These are phyloP conservation scores for Ascochyta lentis DNA, from an alignment of 2,329 filamentous ascomycete genomes.

Conservation along the genomic window DNA sequence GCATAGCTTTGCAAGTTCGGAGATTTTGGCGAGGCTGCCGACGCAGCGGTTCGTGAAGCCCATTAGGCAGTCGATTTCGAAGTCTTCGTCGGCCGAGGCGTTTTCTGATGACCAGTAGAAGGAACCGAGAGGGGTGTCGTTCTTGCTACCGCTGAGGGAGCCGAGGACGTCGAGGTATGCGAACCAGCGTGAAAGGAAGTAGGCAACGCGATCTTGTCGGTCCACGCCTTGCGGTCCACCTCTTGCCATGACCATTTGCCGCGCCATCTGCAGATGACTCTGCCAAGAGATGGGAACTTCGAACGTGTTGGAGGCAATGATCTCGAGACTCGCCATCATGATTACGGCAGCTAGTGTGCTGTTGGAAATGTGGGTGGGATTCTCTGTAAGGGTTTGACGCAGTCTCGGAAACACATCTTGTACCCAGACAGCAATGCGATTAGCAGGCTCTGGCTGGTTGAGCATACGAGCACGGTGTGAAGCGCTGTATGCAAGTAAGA, in stretches of 20 bases:
- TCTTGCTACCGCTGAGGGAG: slow-evolving; percentile 66
- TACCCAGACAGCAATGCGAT: slow-evolving; percentile 81
- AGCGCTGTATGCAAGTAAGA: slow-evolving; percentile 83
- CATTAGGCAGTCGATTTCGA: slow-evolving; percentile 79
- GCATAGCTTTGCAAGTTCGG: slow-evolving; percentile 72
- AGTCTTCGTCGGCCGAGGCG: slow-evolving; percentile 64
- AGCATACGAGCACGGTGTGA: slow-evolving; percentile 79
- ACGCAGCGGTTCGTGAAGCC: slow-evolving; percentile 78
- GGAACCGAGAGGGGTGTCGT: slow-evolving; percentile 50
- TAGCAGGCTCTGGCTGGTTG: slow-evolving; percentile 74
- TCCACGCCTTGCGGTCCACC: slow-evolving; percentile 63
- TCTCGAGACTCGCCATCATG: slow-evolving; percentile 83
- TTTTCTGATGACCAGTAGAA: slow-evolving; percentile 54
- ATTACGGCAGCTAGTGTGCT: slow-evolving; percentile 80
- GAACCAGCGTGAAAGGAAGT: slow-evolving; percentile 83
- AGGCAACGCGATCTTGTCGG: slow-evolving; percentile 62
- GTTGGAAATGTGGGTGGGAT: slow-evolving; percentile 65
- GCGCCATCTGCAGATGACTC: slow-evolving; percentile 75
- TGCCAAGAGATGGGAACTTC: slow-evolving; percentile 84
- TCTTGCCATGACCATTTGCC: slow-evolving; percentile 74
- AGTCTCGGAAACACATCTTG: slow-evolving; percentile 78
- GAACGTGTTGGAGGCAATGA: slow-evolving; percentile 81
- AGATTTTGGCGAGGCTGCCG: slow-evolving; percentile 73
- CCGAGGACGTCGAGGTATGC: slow-evolving; percentile 83
- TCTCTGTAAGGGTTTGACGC: slow-evolving; percentile 66